Percentiles rank a stretch among this genome's conserved stretches.
Evolutionary conservation across 2,329 filamentous ascomycete species (phyloP).

Genomic region (Cytospora schulzeri): DNA sequence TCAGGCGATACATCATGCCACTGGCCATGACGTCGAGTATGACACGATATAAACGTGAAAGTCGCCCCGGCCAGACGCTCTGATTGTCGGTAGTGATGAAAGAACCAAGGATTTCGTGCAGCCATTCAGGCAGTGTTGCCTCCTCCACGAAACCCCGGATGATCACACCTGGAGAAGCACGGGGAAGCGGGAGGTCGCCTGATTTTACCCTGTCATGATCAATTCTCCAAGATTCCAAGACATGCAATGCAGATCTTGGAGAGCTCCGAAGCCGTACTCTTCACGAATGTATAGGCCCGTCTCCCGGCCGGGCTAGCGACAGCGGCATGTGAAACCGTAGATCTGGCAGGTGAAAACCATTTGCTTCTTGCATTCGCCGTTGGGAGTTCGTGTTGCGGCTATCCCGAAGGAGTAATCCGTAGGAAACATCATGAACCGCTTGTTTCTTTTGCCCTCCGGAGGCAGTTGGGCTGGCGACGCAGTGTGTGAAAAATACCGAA

Average conservation of each 20-base stretch:
- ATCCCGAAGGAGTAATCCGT: not conserved
- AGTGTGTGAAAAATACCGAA: not conserved
- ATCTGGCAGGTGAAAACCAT: not conserved
- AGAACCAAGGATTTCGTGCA: constrained; percentile 1
- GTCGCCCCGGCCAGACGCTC: constrained; percentile 7
- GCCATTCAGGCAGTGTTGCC: not conserved
- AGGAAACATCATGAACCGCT: not conserved
- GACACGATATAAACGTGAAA: constrained; percentile 7
- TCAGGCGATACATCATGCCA: constrained; percentile 27
- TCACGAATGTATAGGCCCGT: not conserved
- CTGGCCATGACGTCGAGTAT: constrained; percentile 14
- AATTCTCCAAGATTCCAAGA: not conserved
- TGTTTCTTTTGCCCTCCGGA: not conserved
- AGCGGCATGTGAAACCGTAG: not conserved
- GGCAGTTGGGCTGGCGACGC: not conserved
- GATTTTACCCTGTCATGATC: not conserved
- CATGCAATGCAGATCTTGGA: constrained; percentile 6
- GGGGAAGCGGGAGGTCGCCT: constrained; percentile 1
- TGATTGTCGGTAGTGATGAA: not conserved
- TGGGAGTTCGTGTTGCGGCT: not conserved
- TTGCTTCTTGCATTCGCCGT: not conserved
- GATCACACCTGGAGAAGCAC: constrained; percentile 6
- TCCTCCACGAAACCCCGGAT: not conserved
- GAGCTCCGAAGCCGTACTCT: constrained; percentile 10
- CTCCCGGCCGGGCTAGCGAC: constrained; percentile 8